Base-by-base conservation (phyloP, 768 basidiomycete genomes). In the Fibroporia radiculosa region DNA sequence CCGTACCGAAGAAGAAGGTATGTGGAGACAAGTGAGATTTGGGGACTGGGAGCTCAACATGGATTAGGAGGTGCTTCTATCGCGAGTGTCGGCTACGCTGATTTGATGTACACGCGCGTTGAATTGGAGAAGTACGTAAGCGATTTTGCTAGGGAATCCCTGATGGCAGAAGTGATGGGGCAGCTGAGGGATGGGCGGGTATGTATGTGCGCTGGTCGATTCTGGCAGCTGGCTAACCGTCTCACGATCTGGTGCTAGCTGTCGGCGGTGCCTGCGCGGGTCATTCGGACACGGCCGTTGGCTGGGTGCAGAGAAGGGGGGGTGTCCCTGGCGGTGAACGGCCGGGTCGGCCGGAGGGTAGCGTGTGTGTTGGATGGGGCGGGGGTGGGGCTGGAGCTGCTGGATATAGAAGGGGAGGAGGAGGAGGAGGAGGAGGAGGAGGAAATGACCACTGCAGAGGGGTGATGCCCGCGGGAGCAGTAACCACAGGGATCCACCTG, bases 361-460 rank as follows among this genome's bases (percentile, higher is more conserved):
- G 84, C 78, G 5, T 86, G 87, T 61, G 74, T 88, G 45, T 61
- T 89, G 59, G 84, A 84, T 60, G 65, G 62, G 47, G 68, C 69
- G 43, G 86, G 84, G 51, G 71, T 67, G 50, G 66, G 64, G 47
- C 58, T 90, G 72, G 84, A 90, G 66, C 71, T 81, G 35, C 67
- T 88, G 55, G 87, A 90, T 70, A 69, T 90, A 66, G 87, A 86
- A 68, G 82, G 73, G 44, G 79, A 64, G 33, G 67, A 64, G 45
- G 60, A 56, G 16, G 61, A 57, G 16, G 54, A 56, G 38, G 59
- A 51, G 32, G 57, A 48, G 27, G n/a, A n/a, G 57, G 43, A 23
- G 54, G 47, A 19, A 52, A 20, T 45, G 53, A 28, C 38, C 45
- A 44, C 37, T 26, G 42, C 41, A 45, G 51, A 47, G 39, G 43